Base-by-base conservation (phyloP, 495 filamentous ascomycete genomes). In the Geopyxis carbonaria region DNA sequence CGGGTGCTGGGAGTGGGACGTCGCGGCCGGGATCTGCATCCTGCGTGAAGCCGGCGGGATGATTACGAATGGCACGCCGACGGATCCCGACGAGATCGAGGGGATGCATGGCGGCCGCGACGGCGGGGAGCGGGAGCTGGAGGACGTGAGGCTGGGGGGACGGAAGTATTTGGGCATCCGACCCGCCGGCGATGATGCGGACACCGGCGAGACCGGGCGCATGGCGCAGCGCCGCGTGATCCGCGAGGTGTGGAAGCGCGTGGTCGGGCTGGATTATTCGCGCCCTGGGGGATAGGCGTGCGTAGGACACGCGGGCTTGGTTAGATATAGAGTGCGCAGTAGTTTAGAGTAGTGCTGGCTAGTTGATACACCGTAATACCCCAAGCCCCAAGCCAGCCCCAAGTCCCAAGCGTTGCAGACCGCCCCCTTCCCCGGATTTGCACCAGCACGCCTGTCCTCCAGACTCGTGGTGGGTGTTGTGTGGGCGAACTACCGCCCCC, bases 1-100 rank as follows among this genome's bases (percentile, higher is more conserved):
- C 11, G 84, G 84, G 3, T 86, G 79, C 57, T 91, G 80, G 75
- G 79, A 77, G 21, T 91, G 83, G 83, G 84, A 93, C 62, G 80
- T 91, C n/a, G 77, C 74, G 47, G 84, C 84, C 9, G 84, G 72
- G 0, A 89, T 82, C 80, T 75, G 82, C 22, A 78, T 93, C 45
- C 58, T 93, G 10, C 61, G 60, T n/a, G 84, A 93, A 60, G 78
- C 81, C 0, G 76, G 75, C 8, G 75, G 76, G 0, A 51, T 78
- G 11, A 60, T 78, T 2, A 79, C 76, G 5, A 73, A 72, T 15
- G 75, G 74, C 0, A 76, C 76, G 46, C 72, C 75, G 2, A 73
- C 76, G 0, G 56, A 67, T 35, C n/a, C n/a, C n/a, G n/a, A n/a
- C n/a, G 57, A 76, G n/a, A n/a, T n/a, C n/a, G n/a, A n/a, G n/a